Conservation (phyloP, 2,329 filamentous ascomycete genomes). For the Geoglossum cookeanum region DNA sequence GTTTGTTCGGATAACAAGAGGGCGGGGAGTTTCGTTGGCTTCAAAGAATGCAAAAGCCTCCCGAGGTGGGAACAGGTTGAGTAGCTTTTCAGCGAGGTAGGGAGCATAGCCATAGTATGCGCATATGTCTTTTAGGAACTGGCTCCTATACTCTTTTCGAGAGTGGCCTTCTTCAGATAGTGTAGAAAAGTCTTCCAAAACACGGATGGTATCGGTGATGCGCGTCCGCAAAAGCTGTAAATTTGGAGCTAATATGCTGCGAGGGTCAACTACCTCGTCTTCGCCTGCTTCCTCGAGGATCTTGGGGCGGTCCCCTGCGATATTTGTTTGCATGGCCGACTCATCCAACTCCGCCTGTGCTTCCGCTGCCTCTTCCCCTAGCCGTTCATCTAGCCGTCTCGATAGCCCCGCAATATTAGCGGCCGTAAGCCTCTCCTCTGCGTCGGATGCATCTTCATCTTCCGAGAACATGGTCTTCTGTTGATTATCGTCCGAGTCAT, state of each 20-base stretch:
- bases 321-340: constrained; percentile 79
- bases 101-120: constrained; percentile 92
- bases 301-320: constrained; percentile 54
- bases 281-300: constrained; percentile 42
- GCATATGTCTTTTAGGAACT: constrained; percentile 81
- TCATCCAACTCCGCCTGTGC: constrained; percentile 75
- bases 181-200: constrained; percentile 74
- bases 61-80: constrained; percentile 74
- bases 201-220: constrained; percentile 83
- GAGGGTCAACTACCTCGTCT: constrained; percentile 39
- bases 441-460: constrained; percentile 75
- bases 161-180: constrained; percentile 64
- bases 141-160: constrained; percentile 69
- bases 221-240: constrained; percentile 72
- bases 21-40: constrained; percentile 86
- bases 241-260: constrained; percentile 58
- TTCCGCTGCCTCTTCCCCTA: constrained; percentile 60
- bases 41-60: constrained; percentile 98
- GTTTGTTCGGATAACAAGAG: constrained; percentile 92
- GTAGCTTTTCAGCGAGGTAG: constrained; percentile 90
- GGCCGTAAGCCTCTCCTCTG: constrained; percentile 76
- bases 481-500: constrained; percentile 49
- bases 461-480: constrained; percentile 70
- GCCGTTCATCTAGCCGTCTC: constrained; percentile 59
- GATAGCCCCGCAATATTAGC: constrained; percentile 92